Conservation (phyloP, 1,284 basidiomycete genomes). For the Meripilus lineatus region DNA sequence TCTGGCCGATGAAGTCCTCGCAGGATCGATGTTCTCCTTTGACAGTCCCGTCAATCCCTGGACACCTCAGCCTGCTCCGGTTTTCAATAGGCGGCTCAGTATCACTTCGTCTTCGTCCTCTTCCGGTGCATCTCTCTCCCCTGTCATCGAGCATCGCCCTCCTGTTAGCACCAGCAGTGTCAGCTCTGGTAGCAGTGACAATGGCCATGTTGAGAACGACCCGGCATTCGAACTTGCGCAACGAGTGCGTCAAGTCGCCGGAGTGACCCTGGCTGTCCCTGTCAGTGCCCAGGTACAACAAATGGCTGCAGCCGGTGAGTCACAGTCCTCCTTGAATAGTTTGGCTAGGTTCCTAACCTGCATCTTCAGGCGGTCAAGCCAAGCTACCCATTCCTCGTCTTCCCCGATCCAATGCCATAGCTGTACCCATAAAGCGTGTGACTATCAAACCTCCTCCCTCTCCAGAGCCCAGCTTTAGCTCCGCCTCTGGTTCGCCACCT, state of each 20-base stretch:
- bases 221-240: slow-evolving; percentile 51
- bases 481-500: slow-evolving; percentile 26
- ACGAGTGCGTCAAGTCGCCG: slow-evolving; percentile 52
- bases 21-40: slow-evolving; percentile 17
- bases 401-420: slow-evolving; percentile 19
- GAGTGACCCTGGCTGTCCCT: slow-evolving; percentile 58
- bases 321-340: background rate
- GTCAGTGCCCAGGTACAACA: slow-evolving; percentile 31
- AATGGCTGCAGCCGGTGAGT: slow-evolving; percentile 22
- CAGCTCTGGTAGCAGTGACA: slow-evolving; percentile 21
- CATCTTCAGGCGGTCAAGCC: slow-evolving; percentile 20
- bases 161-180: slow-evolving; percentile 15
- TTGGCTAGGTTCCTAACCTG: background rate
- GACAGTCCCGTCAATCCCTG: slow-evolving; percentile 14
- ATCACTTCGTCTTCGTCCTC: slow-evolving; percentile 29
- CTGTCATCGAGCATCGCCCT: slow-evolving; percentile 15
- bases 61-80: slow-evolving; percentile 10
- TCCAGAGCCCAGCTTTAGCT: slow-evolving; percentile 29
- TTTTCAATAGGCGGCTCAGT: slow-evolving; percentile 27
- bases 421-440: slow-evolving; percentile 15
- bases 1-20: slow-evolving; percentile 9
- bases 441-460: slow-evolving; percentile 28
- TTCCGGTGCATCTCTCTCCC: slow-evolving; percentile 29
- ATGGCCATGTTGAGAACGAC: slow-evolving; percentile 26
- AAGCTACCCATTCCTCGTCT: slow-evolving; percentile 32